A percentile compares a stretch with the other conserved stretches of the same genome.
Conservation (phyloP, 2,329 filamentous ascomycete genomes). For the Hypomyces perniciosus region DNA sequence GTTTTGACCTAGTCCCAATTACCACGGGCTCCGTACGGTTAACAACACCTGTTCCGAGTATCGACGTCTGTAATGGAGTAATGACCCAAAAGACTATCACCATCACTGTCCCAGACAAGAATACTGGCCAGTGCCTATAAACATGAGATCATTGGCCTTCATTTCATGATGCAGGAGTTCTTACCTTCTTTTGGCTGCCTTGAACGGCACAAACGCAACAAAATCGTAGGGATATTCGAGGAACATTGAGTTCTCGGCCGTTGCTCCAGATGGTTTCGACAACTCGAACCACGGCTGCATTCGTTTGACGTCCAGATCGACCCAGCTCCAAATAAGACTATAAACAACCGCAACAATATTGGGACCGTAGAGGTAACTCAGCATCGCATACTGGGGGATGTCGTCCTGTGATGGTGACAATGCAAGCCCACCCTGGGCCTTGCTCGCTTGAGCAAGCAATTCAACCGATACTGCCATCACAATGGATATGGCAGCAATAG, state of each 20-base stretch:
- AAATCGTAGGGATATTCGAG: constrained; percentile 47
- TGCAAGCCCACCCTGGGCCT: constrained; percentile 34
- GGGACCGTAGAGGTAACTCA: constrained; percentile 46
- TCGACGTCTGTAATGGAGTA: constrained; percentile 49
- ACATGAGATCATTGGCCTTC: neutral
- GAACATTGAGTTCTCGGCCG: constrained; percentile 40
- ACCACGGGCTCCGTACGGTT: constrained; percentile 4
- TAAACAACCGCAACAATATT: constrained; percentile 50
- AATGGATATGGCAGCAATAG: neutral
- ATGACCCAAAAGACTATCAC: constrained; percentile 49
- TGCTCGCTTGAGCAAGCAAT: constrained; percentile 34
- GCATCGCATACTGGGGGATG: constrained; percentile 29
- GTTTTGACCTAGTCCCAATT: constrained; percentile 8
- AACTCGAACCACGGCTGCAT: constrained; percentile 57
- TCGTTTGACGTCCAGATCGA: constrained; percentile 53
- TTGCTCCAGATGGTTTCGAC: constrained; percentile 39
- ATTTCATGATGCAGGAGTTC: neutral
- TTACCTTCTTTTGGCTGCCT: constrained; percentile 21
- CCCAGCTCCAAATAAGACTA: constrained; percentile 52
- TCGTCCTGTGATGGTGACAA: constrained; percentile 20
- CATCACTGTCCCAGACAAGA: constrained; percentile 35
- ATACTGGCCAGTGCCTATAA: constrained; percentile 28
- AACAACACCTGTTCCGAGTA: constrained; percentile 39
- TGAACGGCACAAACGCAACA: constrained; percentile 26
- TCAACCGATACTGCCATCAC: constrained; percentile 22